phyloP scores from a whole-genome alignment of 331 rosid species.

The Arachis monticola region DNA sequence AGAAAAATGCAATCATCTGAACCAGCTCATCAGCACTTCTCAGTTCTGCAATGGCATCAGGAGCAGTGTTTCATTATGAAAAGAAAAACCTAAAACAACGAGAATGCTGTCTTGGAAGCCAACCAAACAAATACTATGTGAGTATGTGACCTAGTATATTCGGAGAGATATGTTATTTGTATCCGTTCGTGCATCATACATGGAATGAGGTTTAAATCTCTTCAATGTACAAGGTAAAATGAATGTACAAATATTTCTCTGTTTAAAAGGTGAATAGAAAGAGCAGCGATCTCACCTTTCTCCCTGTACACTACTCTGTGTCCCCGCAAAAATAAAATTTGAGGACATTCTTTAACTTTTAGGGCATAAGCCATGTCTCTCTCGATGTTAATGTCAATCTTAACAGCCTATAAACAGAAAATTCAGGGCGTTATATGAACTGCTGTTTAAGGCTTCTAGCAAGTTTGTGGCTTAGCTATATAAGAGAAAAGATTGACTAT shows the following conservation, averaged over 20 bases:
- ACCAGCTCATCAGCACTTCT: conserved; percentile 77
- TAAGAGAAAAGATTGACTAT: conserved; percentile 39
- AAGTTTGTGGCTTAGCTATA: background rate
- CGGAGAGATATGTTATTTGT: no score
- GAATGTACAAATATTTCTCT: background rate
- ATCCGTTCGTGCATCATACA: conserved; percentile 26
- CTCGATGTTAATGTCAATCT: conserved; percentile 87
- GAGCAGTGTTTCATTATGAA: conserved; percentile 10
- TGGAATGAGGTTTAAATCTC: no score
- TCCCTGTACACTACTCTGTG: conserved; percentile 78
- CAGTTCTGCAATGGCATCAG: conserved; percentile 50
- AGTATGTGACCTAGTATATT: conserved; percentile 38
- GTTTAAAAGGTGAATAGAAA: conserved; percentile 16
- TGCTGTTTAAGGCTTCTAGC: conserved; percentile 5
- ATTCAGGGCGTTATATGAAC: conserved; percentile 30
- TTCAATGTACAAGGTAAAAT: no score
- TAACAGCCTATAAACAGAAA: conserved; percentile 60
- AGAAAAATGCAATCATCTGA: conserved; percentile 90
- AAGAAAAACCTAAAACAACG: conserved; percentile 16
- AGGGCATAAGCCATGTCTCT: conserved; percentile 88
- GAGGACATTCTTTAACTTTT: conserved; percentile 76
- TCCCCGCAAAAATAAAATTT: conserved; percentile 78
- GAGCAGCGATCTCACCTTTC: conserved; percentile 64
- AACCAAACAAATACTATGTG: conserved; percentile 17
- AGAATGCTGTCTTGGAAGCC: background rate